Evolutionary conservation across 306 rosid genomes (phyloP), one percentile per base, ranked within the genome.

Genomic region (Cicer chorassanicum): DNA sequence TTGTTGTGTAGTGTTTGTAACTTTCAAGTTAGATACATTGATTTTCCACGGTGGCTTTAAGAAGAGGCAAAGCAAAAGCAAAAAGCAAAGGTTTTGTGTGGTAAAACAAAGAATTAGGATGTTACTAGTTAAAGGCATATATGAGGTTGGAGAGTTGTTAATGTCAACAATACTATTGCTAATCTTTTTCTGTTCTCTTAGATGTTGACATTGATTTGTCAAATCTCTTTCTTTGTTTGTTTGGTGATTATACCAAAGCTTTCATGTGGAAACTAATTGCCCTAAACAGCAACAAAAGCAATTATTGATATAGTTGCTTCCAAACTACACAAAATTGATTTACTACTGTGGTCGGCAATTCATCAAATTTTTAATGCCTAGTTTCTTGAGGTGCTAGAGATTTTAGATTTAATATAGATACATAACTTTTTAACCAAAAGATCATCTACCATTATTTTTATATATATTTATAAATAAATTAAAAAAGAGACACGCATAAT

Each of bases 261-360:
- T 84, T 75, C 77, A 55, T 72, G 77, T 77, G 51, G 67, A 60
- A 68, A 70, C 70, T 64, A 49, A 71, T 78, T 45, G 44, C 9
- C 13, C 44, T 21, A 66, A 14, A 14, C 41, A 36, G 29, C 34
- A 62, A 53, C 79, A 29, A 50, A 54, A 49, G 42, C 79, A 78
- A 85, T 79, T 53, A 75, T 75, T 73, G 73, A 48, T 34, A 48
- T 34, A 7, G 53, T 82, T 76, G 84, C 84, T 79, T 85, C 81
- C 80, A 76, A 76, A 78, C 85, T 75, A 82, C 84, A 66, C 82
- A 60, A 76, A 63, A 55, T 59, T 73, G 72, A 39, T 15, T 15
- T 14, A 2, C 18, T 56, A 63, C 74, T 79, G 68, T 70, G 80
- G 80, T 82, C 73, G 77, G 77, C 80, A 67, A 54, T 62, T 16